Conservation (phyloP, 2,329 filamentous ascomycete genomes). For the Penicillium brevicompactum region DNA sequence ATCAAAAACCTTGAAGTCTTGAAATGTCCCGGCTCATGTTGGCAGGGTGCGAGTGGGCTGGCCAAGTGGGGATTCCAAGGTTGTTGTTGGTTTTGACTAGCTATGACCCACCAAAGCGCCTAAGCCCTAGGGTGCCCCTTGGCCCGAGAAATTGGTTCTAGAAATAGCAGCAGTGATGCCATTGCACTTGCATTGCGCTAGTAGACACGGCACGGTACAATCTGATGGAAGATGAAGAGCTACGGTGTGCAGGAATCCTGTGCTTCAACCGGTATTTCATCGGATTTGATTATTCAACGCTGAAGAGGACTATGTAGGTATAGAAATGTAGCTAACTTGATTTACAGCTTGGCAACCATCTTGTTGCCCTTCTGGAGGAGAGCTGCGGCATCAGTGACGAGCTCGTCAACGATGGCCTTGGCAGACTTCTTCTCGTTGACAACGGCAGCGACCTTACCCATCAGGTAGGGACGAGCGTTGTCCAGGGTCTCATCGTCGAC, state of each 20-base stretch:
- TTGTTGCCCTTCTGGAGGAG: constrained; percentile 70
- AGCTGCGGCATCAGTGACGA: constrained; percentile 78
- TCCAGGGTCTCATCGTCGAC: constrained; percentile 86
- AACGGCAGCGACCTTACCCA: constrained; percentile 95
- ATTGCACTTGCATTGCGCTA: too few species aligned
- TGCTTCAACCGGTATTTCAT: neutral
- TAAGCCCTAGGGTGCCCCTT: neutral
- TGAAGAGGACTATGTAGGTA: constrained; percentile 8
- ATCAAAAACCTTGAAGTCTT: neutral
- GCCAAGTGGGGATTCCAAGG: too few species aligned
- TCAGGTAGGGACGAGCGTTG: constrained; percentile 85
- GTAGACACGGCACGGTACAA: neutral
- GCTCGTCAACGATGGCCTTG: constrained; percentile 91
- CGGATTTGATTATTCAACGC: constrained; percentile 8
- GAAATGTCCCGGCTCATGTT: too few species aligned
- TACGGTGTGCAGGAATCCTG: neutral
- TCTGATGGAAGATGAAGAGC: neutral
- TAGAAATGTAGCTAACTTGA: constrained; percentile 4
- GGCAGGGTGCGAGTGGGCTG: too few species aligned
- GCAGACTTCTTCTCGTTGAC: constrained; percentile 91
- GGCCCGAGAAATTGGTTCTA: neutral
- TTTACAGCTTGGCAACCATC: constrained; percentile 70
- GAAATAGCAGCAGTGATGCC: neutral
- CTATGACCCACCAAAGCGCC: constrained; percentile 1
- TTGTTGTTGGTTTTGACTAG: neutral